Conservation (phyloP, 2,329 filamentous ascomycete species). For the Fusarium nisikadoi region DNA sequence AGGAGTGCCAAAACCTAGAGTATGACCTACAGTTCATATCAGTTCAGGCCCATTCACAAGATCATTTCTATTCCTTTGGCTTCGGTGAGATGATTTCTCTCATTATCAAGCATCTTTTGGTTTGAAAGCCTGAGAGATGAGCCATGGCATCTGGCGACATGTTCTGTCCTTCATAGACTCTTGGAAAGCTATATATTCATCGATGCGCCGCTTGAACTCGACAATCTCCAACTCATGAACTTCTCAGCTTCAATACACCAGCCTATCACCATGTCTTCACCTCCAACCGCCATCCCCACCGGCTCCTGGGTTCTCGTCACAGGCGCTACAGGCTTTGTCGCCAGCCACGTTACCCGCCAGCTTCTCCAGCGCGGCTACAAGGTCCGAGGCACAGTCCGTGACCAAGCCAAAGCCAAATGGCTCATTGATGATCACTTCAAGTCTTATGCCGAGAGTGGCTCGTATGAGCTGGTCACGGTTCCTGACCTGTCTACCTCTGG, state of each 20-base stretch:
- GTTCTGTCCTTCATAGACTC: background rate
- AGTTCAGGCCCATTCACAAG: background rate
- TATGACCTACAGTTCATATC: background rate
- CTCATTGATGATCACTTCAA: slow-evolving; percentile 48
- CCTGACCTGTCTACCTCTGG: slow-evolving; percentile 50
- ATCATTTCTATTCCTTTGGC: background rate
- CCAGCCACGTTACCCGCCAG: slow-evolving; percentile 53
- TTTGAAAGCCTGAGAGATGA: background rate
- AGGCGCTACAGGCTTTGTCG: slow-evolving; percentile 59
- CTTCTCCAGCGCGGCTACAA: slow-evolving; percentile 54
- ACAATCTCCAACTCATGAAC: background rate
- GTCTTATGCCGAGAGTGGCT: slow-evolving; percentile 39
- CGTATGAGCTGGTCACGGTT: slow-evolving; percentile 53
- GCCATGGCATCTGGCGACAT: background rate
- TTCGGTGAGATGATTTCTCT: background rate
- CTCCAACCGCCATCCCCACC: slow-evolving; percentile 30
- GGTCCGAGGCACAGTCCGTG: slow-evolving; percentile 59
- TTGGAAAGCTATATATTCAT: background rate
- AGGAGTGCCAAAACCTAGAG: rapidly evolving
- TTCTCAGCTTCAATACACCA: rapidly evolving
- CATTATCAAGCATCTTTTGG: background rate
- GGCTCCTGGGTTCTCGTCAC: slow-evolving; percentile 56
- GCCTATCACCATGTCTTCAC: background rate
- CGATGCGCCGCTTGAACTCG: rapidly evolving
- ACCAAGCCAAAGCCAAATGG: slow-evolving; percentile 48